A percentile compares a stretch with the other conserved stretches of the same genome.
phyloP scores from a whole-genome alignment of 495 filamentous ascomycete genomes.

The Talaromyces stipitatus region DNA sequence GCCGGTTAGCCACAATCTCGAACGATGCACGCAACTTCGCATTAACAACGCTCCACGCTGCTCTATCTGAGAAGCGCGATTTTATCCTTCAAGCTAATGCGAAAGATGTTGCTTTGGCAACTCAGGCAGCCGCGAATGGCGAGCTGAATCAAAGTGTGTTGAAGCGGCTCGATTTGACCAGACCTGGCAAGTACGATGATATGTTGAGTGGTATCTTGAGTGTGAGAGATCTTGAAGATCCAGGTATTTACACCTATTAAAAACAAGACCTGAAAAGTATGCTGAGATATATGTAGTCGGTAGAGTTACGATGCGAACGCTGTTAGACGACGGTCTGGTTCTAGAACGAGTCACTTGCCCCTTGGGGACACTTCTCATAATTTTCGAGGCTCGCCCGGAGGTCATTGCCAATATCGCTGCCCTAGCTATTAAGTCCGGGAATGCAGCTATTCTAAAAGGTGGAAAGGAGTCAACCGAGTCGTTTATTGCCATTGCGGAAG shows the following conservation, averaged over 20 bases:
- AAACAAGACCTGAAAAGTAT: conserved; percentile 3
- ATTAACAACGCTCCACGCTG: conserved; percentile 69
- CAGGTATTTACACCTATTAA: conserved; percentile 48
- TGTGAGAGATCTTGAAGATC: conserved; percentile 80
- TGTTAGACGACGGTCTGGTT: conserved; percentile 79
- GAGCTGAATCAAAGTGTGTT: conserved; percentile 75
- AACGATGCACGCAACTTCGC: conserved; percentile 69
- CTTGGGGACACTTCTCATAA: conserved; percentile 92
- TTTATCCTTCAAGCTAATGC: conserved; percentile 81
- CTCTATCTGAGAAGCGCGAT: conserved; percentile 57
- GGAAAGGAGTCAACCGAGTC: conserved; percentile 94
- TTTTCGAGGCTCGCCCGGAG: conserved; percentile 95
- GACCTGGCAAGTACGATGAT: conserved; percentile 88
- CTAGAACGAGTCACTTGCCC: conserved; percentile 85
- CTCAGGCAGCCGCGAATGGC: conserved; percentile 62
- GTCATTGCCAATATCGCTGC: conserved; percentile 98
- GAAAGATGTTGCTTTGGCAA: conserved; percentile 67
- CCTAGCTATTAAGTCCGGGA: conserved; percentile 95
- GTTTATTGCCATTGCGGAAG: conserved; percentile 78
- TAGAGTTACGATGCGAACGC: conserved; percentile 71
- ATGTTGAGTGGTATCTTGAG: conserved; percentile 95
- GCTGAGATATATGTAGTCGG: conserved; percentile 54
- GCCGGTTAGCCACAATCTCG: conserved; percentile 58
- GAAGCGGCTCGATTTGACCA: conserved; percentile 80
- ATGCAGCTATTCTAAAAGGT: conserved; percentile 94